Base-by-base conservation (phyloP, 768 basidiomycete species). In the Phlebiopsis gigantea region DNA sequence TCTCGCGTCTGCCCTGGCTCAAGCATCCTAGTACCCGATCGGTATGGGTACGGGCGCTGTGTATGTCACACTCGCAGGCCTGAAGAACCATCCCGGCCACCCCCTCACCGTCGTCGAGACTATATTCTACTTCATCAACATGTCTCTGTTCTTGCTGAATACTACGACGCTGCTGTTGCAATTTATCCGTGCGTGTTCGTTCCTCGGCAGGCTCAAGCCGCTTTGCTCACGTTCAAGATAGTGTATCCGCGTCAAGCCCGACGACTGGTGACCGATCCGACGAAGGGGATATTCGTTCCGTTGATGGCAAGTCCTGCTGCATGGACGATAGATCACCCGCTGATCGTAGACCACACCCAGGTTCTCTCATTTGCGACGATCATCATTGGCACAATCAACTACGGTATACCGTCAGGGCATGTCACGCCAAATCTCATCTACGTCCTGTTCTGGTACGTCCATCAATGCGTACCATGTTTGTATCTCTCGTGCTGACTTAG, bases 41-140 rank as follows among this genome's bases (percentile, higher is more conserved):
- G 77, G 77, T 39, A 77, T 78, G 75, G 77, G 77, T 34, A 78
- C 76, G 7, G 75, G 77, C 46, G 76, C 77, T 5, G 78, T 79
- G 51, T 77, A 78, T 63, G 73, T 78, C n/a, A 74, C 75, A 9
- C 66, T 79, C 25, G 73, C 74, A 4, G 75, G 74, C 25, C 49
- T 77, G 28, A 73, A 74, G 56, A 55, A 67, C 14, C 75, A 69
- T 41, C 68, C 72, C 28, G 51, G 45, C 5, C 22, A 62, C 5
- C 55, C 65, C 7, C 61, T 76, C n/a, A 72, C 66, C 8, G 58
- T 58, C 28, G 62, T 77, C 42, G 76, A 78, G 68, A 75, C 75
- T 15, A 60, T 70, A 19, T 79, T 79, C 65, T 79, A 71, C 67
- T 75, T 78, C 66, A 61, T 78, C 52, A 79, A 78, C 62, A 70